These are phyloP conservation scores for Neopestalotiopsis rosae DNA, from an alignment of 2,329 filamentous ascomycete species.

Conservation along the genomic window DNA sequence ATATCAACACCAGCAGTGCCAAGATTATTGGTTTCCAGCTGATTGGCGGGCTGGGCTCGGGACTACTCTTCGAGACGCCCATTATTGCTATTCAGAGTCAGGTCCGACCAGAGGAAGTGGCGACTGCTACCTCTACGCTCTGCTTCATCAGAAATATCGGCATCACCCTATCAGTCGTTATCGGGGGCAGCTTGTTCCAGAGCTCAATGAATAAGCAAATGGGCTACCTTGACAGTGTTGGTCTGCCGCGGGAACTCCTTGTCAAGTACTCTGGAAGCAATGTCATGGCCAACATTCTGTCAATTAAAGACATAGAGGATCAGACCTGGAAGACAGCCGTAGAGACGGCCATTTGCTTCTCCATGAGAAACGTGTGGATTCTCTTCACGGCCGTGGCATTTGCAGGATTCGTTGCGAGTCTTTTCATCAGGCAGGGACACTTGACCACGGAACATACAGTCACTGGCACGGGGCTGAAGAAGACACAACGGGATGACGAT, in stretches of 20 bases:
- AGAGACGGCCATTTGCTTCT: neutral
- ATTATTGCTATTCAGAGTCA: constrained; percentile 15
- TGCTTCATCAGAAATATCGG: constrained; percentile 9
- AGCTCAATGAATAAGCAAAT: constrained; percentile 7
- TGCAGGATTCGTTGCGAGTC: constrained; percentile 7
- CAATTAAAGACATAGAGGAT: neutral
- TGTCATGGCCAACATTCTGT: constrained; percentile 1
- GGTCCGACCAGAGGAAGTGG: neutral
- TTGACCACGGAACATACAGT: constrained; percentile 15
- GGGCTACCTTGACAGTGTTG: neutral
- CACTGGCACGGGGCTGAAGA: constrained; percentile 12
- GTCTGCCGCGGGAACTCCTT: neutral
- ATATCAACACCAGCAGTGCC: neutral
- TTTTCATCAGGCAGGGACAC: neutral
- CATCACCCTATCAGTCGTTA: constrained; percentile 8
- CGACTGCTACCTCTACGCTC: constrained; percentile 13
- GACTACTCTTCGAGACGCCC: constrained; percentile 12
- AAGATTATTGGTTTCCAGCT: constrained; percentile 8
- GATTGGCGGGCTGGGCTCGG: constrained; percentile 6
- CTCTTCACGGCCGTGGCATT: neutral
- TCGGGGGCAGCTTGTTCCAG: constrained; percentile 11
- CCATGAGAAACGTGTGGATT: constrained; percentile 12
- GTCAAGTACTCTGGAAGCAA: neutral
- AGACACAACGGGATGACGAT: neutral
- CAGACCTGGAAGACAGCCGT: neutral